These are phyloP conservation scores for Colletotrichum godetiae DNA, from an alignment of 2,329 filamentous ascomycete species.

Conservation along the genomic window DNA sequence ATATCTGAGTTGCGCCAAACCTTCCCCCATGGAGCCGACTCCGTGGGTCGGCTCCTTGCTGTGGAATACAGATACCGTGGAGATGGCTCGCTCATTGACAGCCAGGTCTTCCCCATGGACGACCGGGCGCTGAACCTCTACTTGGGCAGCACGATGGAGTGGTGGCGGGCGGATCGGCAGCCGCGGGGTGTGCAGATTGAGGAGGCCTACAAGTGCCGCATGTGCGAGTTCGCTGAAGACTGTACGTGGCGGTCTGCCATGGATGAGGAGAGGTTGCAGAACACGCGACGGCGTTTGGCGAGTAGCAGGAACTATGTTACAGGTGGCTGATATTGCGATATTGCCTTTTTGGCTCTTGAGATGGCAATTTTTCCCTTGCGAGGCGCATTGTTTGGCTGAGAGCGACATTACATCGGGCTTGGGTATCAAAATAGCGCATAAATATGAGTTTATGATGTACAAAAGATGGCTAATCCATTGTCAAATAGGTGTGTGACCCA, in stretches of 20 bases:
- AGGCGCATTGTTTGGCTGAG: neutral
- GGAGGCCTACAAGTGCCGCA: conserved; percentile 88
- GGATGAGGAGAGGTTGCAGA: conserved; percentile 64
- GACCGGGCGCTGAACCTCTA: conserved; percentile 72
- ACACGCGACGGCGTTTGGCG: conserved; percentile 10
- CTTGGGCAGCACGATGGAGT: conserved; percentile 77
- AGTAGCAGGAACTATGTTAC: conserved; percentile 7
- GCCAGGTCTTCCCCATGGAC: conserved; percentile 75
- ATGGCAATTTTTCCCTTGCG: neutral
- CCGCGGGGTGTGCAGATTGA: conserved; percentile 82
- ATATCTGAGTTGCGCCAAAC: conserved; percentile 60
- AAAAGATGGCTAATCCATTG: neutral
- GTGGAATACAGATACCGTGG: conserved; percentile 65
- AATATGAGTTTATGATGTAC: neutral
- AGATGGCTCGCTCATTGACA: conserved; percentile 65
- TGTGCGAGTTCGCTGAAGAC: conserved; percentile 82
- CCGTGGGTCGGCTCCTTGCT: conserved; percentile 61
- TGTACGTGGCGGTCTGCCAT: conserved; percentile 83
- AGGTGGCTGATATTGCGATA: neutral
- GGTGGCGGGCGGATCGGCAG: conserved; percentile 84
- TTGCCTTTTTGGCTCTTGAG: rapidly evolving
- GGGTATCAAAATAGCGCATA: neutral
- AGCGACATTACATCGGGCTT: neutral
- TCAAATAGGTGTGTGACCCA: too few species aligned
- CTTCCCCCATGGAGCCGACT: conserved; percentile 61